Base-by-base conservation (phyloP, 495 filamentous ascomycete genomes). In the Collariella sp. region DNA sequence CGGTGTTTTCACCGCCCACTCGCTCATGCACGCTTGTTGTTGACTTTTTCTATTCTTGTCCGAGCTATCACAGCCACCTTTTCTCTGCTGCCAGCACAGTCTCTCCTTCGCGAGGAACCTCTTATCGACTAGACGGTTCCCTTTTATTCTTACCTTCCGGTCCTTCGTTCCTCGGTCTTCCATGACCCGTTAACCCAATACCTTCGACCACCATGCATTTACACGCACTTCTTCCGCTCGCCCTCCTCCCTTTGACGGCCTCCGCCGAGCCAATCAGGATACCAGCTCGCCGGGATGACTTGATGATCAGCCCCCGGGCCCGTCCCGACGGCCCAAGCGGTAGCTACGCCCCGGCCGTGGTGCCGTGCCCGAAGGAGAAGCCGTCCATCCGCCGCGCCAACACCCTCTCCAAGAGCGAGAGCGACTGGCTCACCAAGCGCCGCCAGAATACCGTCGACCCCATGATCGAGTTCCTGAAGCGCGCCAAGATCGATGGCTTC, bases 401-500 rank as follows among this genome's bases (percentile, higher is more conserved):
- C 10, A 58, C 60, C 6, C 69, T 94, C 1, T 91, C 87, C 0
- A 52, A 72, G 20, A 72, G 85, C 39, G 89, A 96, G 68, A 77
- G 74, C 24, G 64, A 74, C 58, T 96, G 89, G 89, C 64, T 72
- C 5, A 49, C 52, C 39, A 74, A 68, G 42, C 72, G 84, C 47
- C 71, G 83, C 42, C 66, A 63, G 39, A 76, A 73, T 34, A 87
- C 85, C 0, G 58, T 87, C 33, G 64, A 77, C 3, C 80, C 88
- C n/a, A 76, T 95, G 80, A 77, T 73, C 26, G 76, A 87, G 22
- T 82, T 95, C 46, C 78, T 98, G 35, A 72, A 72, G 15, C 80
- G 86, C 55, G 71, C 89, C 55, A 83, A 82, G 49, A 88, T 98
- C 55, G 63, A 76, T 16, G 83, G 80, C 55, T 93, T 93, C 57